Conservation (phyloP, 257 asterid genomes). For the Primulina eburnea region DNA sequence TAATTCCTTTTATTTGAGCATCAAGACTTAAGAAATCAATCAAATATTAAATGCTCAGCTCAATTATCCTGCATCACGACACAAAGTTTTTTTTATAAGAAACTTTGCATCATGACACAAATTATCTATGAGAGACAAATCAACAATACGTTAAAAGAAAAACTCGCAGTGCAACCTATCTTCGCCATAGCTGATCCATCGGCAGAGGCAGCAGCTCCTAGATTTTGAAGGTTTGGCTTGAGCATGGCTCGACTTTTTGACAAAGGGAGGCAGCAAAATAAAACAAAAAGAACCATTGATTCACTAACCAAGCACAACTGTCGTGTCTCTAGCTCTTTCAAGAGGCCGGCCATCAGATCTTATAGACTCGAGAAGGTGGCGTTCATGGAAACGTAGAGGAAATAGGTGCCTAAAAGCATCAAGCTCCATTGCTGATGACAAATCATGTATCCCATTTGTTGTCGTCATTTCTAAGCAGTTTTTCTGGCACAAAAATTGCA, state of each 20-base stretch:
- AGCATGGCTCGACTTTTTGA: background rate
- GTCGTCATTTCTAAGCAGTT: conserved; percentile 46
- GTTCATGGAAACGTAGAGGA: conserved; percentile 80
- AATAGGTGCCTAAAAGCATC: conserved; percentile 88
- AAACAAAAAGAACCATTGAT: conserved; percentile 18
- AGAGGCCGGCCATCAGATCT: conserved; percentile 84
- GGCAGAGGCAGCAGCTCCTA: conserved; percentile 91
- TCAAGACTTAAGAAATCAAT: too few species aligned
- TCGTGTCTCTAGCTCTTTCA: conserved; percentile 79
- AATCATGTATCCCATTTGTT: conserved; percentile 44
- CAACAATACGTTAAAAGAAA: background rate
- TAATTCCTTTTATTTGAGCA: too few species aligned
- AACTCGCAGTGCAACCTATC: conserved; percentile 90
- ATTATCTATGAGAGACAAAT: background rate
- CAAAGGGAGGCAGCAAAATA: conserved; percentile 12
- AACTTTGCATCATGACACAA: background rate
- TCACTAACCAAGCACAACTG: conserved; percentile 67
- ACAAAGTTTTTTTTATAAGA: too few species aligned
- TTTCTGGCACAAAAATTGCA: conserved; percentile 20
- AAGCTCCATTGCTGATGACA: conserved; percentile 81
- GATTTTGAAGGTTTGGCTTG: conserved; percentile 4
- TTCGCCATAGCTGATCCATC: conserved; percentile 89
- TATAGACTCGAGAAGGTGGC: conserved; percentile 66
- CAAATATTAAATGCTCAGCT: background rate
- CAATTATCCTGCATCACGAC: background rate